Evolutionary conservation across 352 stramenopile species (phyloP).

Genomic region (Phytophthora ohioensis): DNA sequence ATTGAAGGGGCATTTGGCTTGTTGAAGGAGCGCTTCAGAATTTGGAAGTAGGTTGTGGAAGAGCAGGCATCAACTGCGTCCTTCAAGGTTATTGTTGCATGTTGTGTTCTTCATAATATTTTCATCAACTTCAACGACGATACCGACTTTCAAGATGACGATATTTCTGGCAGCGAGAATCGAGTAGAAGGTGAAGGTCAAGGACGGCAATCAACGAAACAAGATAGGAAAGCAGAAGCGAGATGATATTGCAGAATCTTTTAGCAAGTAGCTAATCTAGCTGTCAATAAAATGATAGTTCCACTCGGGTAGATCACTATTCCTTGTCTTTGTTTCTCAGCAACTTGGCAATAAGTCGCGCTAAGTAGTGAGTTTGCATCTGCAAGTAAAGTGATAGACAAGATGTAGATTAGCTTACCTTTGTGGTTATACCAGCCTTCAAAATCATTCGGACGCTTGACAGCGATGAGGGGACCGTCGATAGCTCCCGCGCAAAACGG

Average conservation of each 20-base stretch:
- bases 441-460: not conserved
- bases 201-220: not conserved
- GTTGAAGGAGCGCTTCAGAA: not conserved
- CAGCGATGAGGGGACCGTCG: not conserved
- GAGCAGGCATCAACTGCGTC: not conserved
- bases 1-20: not conserved
- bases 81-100: not conserved
- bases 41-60: not conserved
- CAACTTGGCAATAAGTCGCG: not conserved
- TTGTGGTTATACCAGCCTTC: not conserved
- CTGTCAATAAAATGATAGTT: not conserved
- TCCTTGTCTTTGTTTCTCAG: not conserved
- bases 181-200: not conserved
- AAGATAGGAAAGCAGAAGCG: not conserved
- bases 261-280: not conserved
- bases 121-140: not conserved
- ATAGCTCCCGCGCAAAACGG: constrained; percentile 1
- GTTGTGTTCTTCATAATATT: not conserved
- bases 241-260: not conserved
- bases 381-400: not conserved
- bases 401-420: not conserved
- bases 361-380: not conserved
- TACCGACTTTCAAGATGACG: not conserved
- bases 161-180: not conserved
- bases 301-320: not conserved